Evolutionary conservation across 208 protist species (phyloP).

Genomic region (Leishmania mexicana): DNA sequence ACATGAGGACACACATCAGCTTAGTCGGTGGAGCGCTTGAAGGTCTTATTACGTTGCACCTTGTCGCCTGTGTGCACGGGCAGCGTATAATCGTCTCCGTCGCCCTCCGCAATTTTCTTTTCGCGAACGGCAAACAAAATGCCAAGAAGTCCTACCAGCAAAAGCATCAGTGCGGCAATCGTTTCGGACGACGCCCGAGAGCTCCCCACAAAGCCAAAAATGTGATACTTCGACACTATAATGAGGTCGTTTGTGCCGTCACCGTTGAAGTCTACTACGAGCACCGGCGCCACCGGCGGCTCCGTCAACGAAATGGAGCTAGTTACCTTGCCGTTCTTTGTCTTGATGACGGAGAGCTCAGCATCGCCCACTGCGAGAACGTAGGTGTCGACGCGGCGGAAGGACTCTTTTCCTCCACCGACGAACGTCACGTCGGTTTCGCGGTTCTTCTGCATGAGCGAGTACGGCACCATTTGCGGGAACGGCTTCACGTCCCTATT

Average conservation of each 20-base stretch:
- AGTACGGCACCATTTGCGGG: slow-evolving; percentile 78
- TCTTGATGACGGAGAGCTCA: slow-evolving; percentile 63
- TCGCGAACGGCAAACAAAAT: slow-evolving; percentile 62
- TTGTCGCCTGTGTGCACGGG: slow-evolving; percentile 33
- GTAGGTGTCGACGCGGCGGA: slow-evolving; percentile 67
- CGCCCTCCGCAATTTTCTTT: slow-evolving; percentile 33
- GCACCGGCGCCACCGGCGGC: slow-evolving; percentile 67
- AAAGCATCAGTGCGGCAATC: slow-evolving; percentile 68
- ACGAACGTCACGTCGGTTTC: slow-evolving; percentile 58
- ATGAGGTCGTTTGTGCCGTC: slow-evolving; percentile 90
- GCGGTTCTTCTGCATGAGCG: slow-evolving; percentile 48
- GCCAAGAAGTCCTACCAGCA: slow-evolving; percentile 72
- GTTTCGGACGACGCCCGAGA: slow-evolving; percentile 72
- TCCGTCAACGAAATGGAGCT: slow-evolving; percentile 52
- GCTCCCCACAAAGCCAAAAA: slow-evolving; percentile 76
- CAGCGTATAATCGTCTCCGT: slow-evolving; percentile 37
- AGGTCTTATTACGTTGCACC: slow-evolving; percentile 18
- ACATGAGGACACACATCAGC: not conserved
- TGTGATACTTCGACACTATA: slow-evolving; percentile 55
- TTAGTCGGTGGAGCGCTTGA: slow-evolving; percentile 52
- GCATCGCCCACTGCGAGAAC: slow-evolving; percentile 82
- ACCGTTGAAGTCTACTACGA: slow-evolving; percentile 88
- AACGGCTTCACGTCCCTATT: slow-evolving; percentile 38
- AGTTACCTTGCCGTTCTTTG: slow-evolving; percentile 65
- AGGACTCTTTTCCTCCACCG: slow-evolving; percentile 44